Percentiles rank a stretch among this genome's conserved stretches.
Conservation (phyloP, 169 alveolate genomes). For the Eimeria falciformis region DNA sequence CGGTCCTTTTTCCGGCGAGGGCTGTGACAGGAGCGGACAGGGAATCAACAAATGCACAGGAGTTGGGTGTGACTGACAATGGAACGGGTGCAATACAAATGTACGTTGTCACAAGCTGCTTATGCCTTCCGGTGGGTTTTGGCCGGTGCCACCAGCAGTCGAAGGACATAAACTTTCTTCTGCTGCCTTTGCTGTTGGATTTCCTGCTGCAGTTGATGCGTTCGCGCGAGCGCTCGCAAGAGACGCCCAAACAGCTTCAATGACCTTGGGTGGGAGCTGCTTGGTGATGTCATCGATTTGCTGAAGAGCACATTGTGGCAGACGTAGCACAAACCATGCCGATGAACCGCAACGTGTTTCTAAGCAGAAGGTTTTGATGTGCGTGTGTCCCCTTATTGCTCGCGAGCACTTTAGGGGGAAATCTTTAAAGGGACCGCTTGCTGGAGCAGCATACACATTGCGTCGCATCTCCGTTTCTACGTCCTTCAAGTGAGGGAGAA, state of each 20-base stretch:
- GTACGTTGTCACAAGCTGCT: background rate
- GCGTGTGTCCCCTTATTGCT: too few relatives aligned
- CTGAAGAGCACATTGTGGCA: background rate
- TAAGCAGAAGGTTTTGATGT: background rate
- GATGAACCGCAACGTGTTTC: background rate
- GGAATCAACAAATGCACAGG: background rate
- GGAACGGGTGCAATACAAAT: background rate
- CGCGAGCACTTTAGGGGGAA: too few relatives aligned
- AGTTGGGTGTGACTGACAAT: background rate
- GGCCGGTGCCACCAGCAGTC: background rate
- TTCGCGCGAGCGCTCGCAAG: constrained; percentile 63
- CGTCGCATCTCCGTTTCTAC: too few relatives aligned
- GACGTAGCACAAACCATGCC: background rate
- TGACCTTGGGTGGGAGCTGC: constrained; percentile 64
- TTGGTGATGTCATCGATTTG: constrained; percentile 65
- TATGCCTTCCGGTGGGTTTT: background rate
- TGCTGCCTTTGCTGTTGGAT: background rate
- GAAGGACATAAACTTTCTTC: background rate
- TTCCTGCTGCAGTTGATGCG: background rate
- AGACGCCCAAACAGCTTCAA: constrained; percentile 65
- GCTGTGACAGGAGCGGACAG: background rate
- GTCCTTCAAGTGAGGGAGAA: too few relatives aligned
- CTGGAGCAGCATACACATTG: too few relatives aligned
- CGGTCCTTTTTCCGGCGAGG: background rate
- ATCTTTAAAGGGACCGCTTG: too few relatives aligned